Evolutionary conservation across 2,329 filamentous ascomycete genomes (phyloP).

Genomic region (Dactylellina parvicollis): DNA sequence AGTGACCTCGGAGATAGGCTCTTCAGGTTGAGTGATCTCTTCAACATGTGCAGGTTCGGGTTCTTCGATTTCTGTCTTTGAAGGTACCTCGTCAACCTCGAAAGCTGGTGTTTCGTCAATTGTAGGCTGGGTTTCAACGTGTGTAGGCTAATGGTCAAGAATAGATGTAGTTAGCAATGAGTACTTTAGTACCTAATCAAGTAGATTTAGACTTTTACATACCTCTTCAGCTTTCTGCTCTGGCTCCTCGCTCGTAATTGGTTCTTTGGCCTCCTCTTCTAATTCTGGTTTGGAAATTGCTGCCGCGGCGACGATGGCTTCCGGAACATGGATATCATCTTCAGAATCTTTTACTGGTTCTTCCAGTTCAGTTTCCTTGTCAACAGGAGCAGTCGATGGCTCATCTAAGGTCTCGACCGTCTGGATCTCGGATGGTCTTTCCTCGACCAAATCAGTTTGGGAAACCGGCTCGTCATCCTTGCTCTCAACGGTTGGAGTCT

Average conservation of each 20-base stretch:
- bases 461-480: constrained; percentile 19
- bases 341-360: background rate
- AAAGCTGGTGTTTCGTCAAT: background rate
- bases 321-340: background rate
- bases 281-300: constrained; percentile 13
- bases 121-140: constrained; percentile 13
- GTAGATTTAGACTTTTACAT: background rate
- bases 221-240: constrained; percentile 21
- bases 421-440: background rate
- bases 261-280: constrained; percentile 23
- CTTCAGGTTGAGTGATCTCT: constrained; percentile 14
- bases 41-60: constrained; percentile 1
- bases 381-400: background rate
- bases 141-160: constrained; percentile 14
- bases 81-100: constrained; percentile 10
- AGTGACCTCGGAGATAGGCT: constrained; percentile 4
- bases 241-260: constrained; percentile 12
- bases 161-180: background rate
- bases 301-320: background rate
- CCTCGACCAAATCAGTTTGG: no score
- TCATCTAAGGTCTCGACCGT: constrained; percentile 1
- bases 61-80: constrained; percentile 16
- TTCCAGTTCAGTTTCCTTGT: background rate
- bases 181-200: no score
- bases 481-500: background rate